Conservation (phyloP, 306 rosid species). For the Cucurbita ficifolia region DNA sequence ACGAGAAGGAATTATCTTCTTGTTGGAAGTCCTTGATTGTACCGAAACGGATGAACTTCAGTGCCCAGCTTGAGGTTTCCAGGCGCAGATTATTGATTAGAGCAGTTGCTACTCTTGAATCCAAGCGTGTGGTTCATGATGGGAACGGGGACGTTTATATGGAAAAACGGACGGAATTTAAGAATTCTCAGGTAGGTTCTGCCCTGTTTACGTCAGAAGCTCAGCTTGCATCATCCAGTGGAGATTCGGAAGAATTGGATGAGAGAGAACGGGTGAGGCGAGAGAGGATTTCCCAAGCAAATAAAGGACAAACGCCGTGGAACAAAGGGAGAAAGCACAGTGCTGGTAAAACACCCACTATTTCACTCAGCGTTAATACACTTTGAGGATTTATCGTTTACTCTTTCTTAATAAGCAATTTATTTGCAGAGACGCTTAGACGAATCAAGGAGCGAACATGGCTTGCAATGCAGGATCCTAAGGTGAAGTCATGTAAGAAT, state of each 20-base stretch:
- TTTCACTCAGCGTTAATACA: neutral
- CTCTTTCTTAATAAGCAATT: slow-evolving; percentile 6
- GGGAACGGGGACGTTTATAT: slow-evolving; percentile 15
- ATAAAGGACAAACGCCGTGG: slow-evolving; percentile 84
- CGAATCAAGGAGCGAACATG: slow-evolving; percentile 80
- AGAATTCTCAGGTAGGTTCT: slow-evolving; percentile 11
- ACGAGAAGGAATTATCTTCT: slow-evolving; percentile 23
- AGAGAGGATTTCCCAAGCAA: slow-evolving; percentile 74
- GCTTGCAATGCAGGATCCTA: slow-evolving; percentile 98
- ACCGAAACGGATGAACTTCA: slow-evolving; percentile 15
- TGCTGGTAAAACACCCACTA: slow-evolving; percentile 35
- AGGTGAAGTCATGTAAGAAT: slow-evolving; percentile 99
- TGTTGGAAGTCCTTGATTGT: slow-evolving; percentile 25
- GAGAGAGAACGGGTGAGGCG: slow-evolving; percentile 70
- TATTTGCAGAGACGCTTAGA: slow-evolving; percentile 60
- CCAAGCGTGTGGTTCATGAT: slow-evolving; percentile 22
- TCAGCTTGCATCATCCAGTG: slow-evolving; percentile 16
- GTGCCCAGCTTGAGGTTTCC: slow-evolving; percentile 11
- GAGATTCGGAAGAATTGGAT: slow-evolving; percentile 20
- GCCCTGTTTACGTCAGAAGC: slow-evolving; percentile 9
- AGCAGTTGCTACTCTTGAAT: slow-evolving; percentile 68
- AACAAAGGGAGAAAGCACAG: slow-evolving; percentile 87
- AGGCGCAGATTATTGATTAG: slow-evolving; percentile 25
- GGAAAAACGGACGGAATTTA: neutral
- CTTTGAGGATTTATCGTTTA: neutral